Evolutionary conservation across 768 basidiomycete species (phyloP).

Genomic region (Stropharia rugosoannulata): DNA sequence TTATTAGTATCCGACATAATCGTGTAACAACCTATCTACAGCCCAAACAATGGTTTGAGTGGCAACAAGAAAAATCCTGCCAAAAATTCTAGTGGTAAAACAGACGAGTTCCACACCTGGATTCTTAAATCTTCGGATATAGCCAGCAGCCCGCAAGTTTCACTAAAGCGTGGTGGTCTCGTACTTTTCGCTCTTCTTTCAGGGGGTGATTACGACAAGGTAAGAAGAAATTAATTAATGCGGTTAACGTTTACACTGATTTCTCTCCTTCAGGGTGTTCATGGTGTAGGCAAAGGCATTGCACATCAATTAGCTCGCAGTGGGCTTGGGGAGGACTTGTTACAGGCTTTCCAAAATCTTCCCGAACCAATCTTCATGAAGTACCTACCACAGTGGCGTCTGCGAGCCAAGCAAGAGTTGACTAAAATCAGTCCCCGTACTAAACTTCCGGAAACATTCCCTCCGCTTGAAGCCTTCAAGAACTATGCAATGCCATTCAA

Average conservation of each 20-base stretch:
- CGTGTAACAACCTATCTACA: constrained; percentile 17
- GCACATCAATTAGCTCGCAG: constrained; percentile 63
- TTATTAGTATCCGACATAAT: not conserved
- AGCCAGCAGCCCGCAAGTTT: constrained; percentile 57
- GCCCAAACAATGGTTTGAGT: constrained; percentile 44
- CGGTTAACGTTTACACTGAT: constrained; percentile 28
- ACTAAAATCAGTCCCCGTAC: constrained; percentile 47
- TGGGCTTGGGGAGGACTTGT: constrained; percentile 58
- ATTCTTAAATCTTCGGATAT: constrained; percentile 45
- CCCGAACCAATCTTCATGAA: constrained; percentile 29
- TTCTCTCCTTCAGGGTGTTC: constrained; percentile 25
- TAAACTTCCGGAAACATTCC: constrained; percentile 53
- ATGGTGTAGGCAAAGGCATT: constrained; percentile 50
- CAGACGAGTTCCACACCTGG: constrained; percentile 18
- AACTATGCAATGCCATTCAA: constrained; percentile 44
- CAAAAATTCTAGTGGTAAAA: constrained; percentile 15
- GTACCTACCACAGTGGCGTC: constrained; percentile 53
- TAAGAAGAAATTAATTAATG: not conserved
- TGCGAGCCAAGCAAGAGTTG: constrained; percentile 45
- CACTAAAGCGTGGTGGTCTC: constrained; percentile 57
- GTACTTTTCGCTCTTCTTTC: constrained; percentile 66
- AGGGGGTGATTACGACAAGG: constrained; percentile 67
- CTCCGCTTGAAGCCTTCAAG: constrained; percentile 51
- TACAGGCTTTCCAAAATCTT: constrained; percentile 39
- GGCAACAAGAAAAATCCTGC: constrained; percentile 34